phyloP scores from a whole-genome alignment of 2,329 filamentous ascomycete species.

The Fusarium stilboides region DNA sequence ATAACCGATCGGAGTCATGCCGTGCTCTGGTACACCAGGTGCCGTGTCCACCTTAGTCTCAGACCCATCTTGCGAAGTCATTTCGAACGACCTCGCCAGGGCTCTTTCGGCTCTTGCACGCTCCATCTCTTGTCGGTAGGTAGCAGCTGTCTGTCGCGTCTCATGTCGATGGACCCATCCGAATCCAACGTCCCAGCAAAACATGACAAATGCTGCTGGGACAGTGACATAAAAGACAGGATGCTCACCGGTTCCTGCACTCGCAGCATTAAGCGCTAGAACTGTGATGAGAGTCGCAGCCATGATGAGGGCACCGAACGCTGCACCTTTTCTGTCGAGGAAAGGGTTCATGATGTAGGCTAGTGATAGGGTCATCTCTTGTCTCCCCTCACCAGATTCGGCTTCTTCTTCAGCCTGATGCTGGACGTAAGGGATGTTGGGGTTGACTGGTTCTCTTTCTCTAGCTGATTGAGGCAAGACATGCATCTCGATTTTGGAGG shows the following conservation, averaged over 20 bases:
- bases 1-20: neutral
- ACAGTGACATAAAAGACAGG: conserved; percentile 79
- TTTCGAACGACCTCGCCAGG: conserved; percentile 14
- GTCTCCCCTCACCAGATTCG: conserved; percentile 60
- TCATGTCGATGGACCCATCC: conserved; percentile 76
- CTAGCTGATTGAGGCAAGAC: conserved; percentile 71
- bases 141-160: conserved; percentile 73
- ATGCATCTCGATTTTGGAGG: conserved; percentile 76
- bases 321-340: conserved; percentile 76
- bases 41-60: neutral
- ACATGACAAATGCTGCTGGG: conserved; percentile 77
- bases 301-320: conserved; percentile 77
- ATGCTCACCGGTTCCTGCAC: conserved; percentile 62
- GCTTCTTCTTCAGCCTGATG: conserved; percentile 69
- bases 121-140: conserved; percentile 60
- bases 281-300: conserved; percentile 76
- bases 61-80: neutral
- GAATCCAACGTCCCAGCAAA: conserved; percentile 75
- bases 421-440: conserved; percentile 78
- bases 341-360: conserved; percentile 85
- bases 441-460: conserved; percentile 74
- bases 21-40: neutral
- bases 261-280: conserved; percentile 75
- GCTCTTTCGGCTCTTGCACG: conserved; percentile 33
- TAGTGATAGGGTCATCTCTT: conserved; percentile 71